A percentile compares a stretch with the other conserved stretches of the same genome.
Evolutionary conservation across 805 yeast genomes (phyloP).

Genomic region (Candida michaelii): DNA sequence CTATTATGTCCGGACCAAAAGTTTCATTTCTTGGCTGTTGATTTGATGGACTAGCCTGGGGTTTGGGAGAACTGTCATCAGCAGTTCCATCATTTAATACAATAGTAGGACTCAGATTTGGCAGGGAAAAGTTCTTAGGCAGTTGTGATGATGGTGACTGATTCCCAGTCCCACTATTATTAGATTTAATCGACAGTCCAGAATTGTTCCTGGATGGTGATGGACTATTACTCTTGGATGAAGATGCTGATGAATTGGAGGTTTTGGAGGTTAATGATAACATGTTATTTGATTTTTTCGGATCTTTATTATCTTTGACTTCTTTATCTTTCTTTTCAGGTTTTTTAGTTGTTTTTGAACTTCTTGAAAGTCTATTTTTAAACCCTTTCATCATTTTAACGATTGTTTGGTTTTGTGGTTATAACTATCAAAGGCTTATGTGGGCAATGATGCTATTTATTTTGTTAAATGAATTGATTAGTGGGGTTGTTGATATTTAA

Average conservation of each 20-base stretch:
- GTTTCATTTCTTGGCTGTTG: background rate
- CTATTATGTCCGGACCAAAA: constrained; percentile 10
- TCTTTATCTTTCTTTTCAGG: constrained; percentile 35
- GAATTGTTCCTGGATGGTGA: constrained; percentile 34
- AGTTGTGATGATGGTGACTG: constrained; percentile 19
- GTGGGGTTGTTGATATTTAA: too few relatives aligned
- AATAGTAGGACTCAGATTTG: constrained; percentile 14
- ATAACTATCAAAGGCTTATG: too few relatives aligned
- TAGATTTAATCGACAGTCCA: constrained; percentile 25
- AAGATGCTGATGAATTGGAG: constrained; percentile 20
- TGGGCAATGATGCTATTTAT: too few relatives aligned
- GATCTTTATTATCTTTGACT: constrained; percentile 18
- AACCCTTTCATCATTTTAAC: constrained; percentile 46
- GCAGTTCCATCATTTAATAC: constrained; percentile 13
- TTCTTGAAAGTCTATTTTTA: constrained; percentile 45
- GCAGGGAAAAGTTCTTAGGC: constrained; percentile 13
- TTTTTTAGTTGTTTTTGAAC: constrained; percentile 33
- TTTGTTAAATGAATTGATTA: background rate
- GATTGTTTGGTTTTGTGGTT: constrained; percentile 4
- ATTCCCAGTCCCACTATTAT: constrained; percentile 13
- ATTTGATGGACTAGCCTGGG: background rate
- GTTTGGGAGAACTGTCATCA: background rate
- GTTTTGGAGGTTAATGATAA: constrained; percentile 16
- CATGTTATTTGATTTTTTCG: constrained; percentile 10
- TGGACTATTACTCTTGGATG: constrained; percentile 29